Evolutionary conservation across 257 asterid species (phyloP), one percentile per base, ranked within the genome.

Genomic region (Solanum chilense): DNA sequence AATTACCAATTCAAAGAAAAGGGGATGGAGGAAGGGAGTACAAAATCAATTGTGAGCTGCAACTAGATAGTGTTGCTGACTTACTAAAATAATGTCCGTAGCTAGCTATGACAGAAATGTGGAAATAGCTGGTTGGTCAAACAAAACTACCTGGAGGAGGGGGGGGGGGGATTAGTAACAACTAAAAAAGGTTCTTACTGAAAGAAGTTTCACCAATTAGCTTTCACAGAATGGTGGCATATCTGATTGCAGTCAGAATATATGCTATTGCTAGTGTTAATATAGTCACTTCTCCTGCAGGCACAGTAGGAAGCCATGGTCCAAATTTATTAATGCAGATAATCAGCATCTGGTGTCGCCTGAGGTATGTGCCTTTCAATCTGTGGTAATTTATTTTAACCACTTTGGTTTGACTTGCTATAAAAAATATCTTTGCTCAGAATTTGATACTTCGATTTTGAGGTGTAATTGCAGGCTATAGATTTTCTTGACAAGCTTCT

Each of bases 401-500:
- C 44, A 47, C 68, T 47, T 82, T 18, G 29, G 27, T 47, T 83
- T 49, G 18, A 66, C 35, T 14, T 66, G 33, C 87, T 45, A 11
- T 27, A 71, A 41, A 68, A 45, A n/a, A 44, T 64, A n/a, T 27
- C 52, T 31, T 75, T 70, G 56, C 62, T 7, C 12, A 1, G 39
- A 9, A 37, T 81, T 82, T 7, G 37, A 5, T 82, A 42, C 64
- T 27, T 16, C 74, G 47, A 47, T 49, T 12, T 85, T 73, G 41
- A 49, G 23, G 12, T 87, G 86, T 29, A 88, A 58, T 81, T 83
- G 52, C 90, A 90, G 92, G 92, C 89, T 29, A 89, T 89, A 47
- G 92, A 90, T 89, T 90, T 90, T 89, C 92, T 90, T 69, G 91
- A 90, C 75, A 90, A 90, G 90, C 91, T 90, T 81, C 90, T 90